Conservation (phyloP, 768 basidiomycete species). For the Mycena indigotica region DNA sequence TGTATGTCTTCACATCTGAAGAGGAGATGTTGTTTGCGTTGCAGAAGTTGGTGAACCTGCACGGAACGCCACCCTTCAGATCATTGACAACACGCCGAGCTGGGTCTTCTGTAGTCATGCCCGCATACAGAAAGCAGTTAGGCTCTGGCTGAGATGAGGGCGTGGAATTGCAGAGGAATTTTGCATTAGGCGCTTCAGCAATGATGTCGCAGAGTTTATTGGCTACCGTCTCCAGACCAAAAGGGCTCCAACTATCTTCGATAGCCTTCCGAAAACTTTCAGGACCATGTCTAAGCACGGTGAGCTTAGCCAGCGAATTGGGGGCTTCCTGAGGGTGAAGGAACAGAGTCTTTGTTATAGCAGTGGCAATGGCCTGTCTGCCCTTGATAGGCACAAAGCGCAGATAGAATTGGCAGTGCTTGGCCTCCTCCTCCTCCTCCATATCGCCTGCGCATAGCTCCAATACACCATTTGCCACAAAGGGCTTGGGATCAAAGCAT, state of each 20-base stretch:
- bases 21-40: not conserved
- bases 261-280: not conserved
- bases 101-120: not conserved
- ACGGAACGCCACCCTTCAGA: not conserved
- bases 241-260: not conserved
- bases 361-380: not conserved
- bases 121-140: not conserved
- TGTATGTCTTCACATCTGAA: not conserved
- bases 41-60: not conserved
- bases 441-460: not conserved
- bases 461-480: not conserved
- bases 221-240: not conserved
- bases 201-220: not conserved
- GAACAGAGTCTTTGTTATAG: not conserved
- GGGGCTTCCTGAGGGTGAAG: not conserved
- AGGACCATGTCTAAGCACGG: not conserved
- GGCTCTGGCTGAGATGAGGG: not conserved
- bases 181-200: not conserved
- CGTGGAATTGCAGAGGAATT: not conserved
- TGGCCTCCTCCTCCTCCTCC: not conserved
- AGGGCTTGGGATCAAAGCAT: not conserved
- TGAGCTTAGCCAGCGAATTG: not conserved
- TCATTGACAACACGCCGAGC: not conserved
- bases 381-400: not conserved
- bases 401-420: not conserved